Percentiles rank a stretch among this genome's conserved stretches.
Evolutionary conservation across 2,329 filamentous ascomycete species (phyloP).

Genomic region (Orbilia quercus): DNA sequence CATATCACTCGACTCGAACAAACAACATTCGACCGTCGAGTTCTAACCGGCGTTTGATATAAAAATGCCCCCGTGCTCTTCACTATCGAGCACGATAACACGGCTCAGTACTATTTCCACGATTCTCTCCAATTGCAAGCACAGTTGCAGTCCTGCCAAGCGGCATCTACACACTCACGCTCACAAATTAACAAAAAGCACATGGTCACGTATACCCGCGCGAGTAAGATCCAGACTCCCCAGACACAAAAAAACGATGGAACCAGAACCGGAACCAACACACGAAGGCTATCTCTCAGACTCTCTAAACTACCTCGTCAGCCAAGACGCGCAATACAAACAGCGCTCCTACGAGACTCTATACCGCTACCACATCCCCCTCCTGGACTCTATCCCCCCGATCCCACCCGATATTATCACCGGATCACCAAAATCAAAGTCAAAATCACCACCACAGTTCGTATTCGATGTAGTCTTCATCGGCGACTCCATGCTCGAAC

Average conservation of each 20-base stretch:
- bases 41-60: background rate
- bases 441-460: slow-evolving; percentile 2
- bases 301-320: slow-evolving; percentile 10
- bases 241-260: slow-evolving; percentile 8
- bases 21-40: background rate
- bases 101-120: background rate
- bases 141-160: background rate
- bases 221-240: background rate
- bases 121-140: background rate
- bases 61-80: background rate
- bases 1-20: background rate
- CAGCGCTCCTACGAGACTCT: slow-evolving; percentile 33
- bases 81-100: background rate
- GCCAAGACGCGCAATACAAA: slow-evolving; percentile 35
- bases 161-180: too few relatives aligned
- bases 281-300: slow-evolving; percentile 4
- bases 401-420: too few relatives aligned
- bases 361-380: slow-evolving; percentile 26
- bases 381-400: slow-evolving; percentile 2
- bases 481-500: slow-evolving; percentile 60
- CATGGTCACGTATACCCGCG: background rate
- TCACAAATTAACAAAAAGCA: background rate
- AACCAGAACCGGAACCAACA: background rate
- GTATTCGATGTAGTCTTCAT: slow-evolving; percentile 50
- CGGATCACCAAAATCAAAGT: too few relatives aligned